Evolutionary conservation across 331 rosid species (phyloP).

Genomic region (Telfairia occidentalis): DNA sequence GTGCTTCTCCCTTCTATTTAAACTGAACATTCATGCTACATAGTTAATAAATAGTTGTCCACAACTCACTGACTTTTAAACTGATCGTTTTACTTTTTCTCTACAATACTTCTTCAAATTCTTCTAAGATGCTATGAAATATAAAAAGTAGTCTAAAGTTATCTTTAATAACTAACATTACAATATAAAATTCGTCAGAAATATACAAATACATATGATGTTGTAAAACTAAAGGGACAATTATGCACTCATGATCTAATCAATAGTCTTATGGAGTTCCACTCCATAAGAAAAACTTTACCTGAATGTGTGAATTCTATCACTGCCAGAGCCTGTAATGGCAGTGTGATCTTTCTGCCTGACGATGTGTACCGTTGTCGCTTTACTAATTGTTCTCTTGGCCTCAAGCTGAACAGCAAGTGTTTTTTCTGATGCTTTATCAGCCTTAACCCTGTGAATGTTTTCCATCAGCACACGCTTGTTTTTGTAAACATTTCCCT

Average conservation of each 20-base stretch:
- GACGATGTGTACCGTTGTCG: background rate
- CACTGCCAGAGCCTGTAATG: constrained; percentile 4
- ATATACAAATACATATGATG: background rate
- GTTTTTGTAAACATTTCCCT: constrained; percentile 20
- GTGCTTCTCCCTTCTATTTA: background rate
- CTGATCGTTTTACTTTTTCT: background rate
- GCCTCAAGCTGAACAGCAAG: constrained; percentile 9
- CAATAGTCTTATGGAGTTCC: background rate
- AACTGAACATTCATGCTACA: background rate
- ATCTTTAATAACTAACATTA: background rate
- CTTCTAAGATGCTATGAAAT: background rate
- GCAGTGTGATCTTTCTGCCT: background rate
- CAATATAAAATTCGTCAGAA: background rate
- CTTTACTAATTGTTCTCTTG: constrained; percentile 1
- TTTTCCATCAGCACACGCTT: constrained; percentile 18
- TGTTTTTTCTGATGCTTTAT: background rate
- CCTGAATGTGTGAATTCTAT: background rate
- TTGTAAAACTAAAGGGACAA: background rate
- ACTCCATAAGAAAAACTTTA: background rate
- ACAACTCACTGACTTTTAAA: background rate
- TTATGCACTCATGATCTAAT: background rate
- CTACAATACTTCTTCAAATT: background rate
- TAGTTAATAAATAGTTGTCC: background rate
- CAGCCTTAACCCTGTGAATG: constrained; percentile 13
- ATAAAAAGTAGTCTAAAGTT: background rate